Evolutionary conservation across 164 flowering plant genomes (phyloP).

Genomic region (Chloranthus sessilifolius): DNA sequence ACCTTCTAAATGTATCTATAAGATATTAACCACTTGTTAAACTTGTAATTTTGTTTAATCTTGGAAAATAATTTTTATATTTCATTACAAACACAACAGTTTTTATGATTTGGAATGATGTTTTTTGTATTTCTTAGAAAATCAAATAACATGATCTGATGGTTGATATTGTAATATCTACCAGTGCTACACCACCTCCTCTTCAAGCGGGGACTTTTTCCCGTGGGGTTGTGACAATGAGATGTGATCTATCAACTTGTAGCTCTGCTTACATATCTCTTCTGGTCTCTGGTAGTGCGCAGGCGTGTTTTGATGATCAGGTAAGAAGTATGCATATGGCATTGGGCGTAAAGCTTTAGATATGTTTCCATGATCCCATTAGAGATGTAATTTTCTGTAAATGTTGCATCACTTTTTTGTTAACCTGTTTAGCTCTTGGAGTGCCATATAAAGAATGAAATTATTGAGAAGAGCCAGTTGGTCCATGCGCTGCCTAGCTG

Average conservation of each 20-base stretch:
- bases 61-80: too few relatives aligned
- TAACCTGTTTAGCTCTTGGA: slow-evolving; percentile 54
- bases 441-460: slow-evolving; percentile 77
- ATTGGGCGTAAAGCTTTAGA: not conserved
- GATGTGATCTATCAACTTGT: slow-evolving; percentile 93
- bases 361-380: not conserved
- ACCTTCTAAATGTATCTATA: too few relatives aligned
- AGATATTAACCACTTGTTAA: too few relatives aligned
- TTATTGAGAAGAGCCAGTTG: slow-evolving; percentile 68
- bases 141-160: slow-evolving; percentile 1
- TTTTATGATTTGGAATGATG: not conserved
- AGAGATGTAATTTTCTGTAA: too few relatives aligned
- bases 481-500: slow-evolving; percentile 48
- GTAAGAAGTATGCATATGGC: slow-evolving; percentile 18
- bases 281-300: slow-evolving; percentile 86
- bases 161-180: slow-evolving; percentile 14
- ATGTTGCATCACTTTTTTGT: not conserved
- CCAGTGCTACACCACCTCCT: slow-evolving; percentile 96
- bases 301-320: slow-evolving; percentile 92
- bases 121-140: not conserved
- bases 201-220: slow-evolving; percentile 93
- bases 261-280: slow-evolving; percentile 84
- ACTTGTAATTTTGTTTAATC: too few relatives aligned
- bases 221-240: slow-evolving; percentile 98
- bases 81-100: too few relatives aligned